Conservation (phyloP, 2,329 filamentous ascomycete genomes). For the Aschersonia sp. region DNA sequence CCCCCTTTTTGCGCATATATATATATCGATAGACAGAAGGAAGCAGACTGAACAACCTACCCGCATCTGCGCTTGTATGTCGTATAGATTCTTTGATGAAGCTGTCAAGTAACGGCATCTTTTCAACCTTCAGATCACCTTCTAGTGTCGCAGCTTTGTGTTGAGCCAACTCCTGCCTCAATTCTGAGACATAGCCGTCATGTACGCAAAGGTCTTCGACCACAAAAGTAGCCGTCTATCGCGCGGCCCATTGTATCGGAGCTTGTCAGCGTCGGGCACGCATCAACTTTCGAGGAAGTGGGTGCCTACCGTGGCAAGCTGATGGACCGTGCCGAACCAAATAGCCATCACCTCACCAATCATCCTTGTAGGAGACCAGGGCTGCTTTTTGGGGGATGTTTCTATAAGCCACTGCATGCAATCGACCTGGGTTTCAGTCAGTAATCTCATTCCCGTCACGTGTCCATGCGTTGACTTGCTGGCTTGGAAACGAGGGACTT, state of each 20-base stretch:
- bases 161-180: background rate
- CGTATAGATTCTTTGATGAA: slow-evolving; percentile 5
- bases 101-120: slow-evolving; percentile 5
- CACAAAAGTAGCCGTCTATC: background rate
- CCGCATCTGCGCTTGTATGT: slow-evolving; percentile 1
- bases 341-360: slow-evolving; percentile 5
- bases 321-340: slow-evolving; percentile 5
- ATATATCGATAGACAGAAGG: no score
- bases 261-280: no score
- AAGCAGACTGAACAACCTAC: background rate
- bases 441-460: no score
- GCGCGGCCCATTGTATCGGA: no score
- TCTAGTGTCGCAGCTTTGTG: background rate
- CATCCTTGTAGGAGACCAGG: slow-evolving; percentile 3
- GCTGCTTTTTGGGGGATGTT: slow-evolving; percentile 2
- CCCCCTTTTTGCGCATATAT: no score
- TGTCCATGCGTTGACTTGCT: no score
- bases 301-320: slow-evolving; percentile 3
- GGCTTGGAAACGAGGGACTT: no score
- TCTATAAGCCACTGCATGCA: slow-evolving; percentile 6
- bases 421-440: background rate
- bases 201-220: background rate
- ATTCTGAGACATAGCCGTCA: background rate
- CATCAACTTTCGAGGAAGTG: background rate
- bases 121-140: background rate